Evolutionary conservation across 306 rosid species (phyloP).

Genomic region (Vigna reflexopilosa): DNA sequence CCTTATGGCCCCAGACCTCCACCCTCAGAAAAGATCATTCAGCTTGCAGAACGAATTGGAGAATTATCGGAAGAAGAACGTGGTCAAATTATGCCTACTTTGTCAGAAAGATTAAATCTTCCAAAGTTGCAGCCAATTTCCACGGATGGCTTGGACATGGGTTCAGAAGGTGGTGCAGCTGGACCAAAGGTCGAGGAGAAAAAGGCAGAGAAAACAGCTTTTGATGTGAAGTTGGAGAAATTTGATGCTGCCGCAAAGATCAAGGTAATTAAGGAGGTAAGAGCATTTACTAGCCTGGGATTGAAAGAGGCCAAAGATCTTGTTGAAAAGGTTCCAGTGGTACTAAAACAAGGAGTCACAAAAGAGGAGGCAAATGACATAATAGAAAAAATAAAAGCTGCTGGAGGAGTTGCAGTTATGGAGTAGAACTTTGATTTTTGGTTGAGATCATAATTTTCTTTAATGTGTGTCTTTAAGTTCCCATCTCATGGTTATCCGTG

Average conservation of each 20-base stretch:
- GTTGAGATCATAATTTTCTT: constrained; percentile 35
- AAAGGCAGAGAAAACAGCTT: constrained; percentile 60
- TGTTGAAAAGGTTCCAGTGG: constrained; percentile 57
- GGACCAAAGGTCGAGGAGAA: constrained; percentile 59
- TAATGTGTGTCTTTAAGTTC: constrained; percentile 17
- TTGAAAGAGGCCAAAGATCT: constrained; percentile 67
- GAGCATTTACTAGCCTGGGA: constrained; percentile 58
- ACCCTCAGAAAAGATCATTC: constrained; percentile 55
- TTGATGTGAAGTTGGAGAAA: constrained; percentile 60
- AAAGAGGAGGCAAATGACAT: constrained; percentile 62
- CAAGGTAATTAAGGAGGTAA: constrained; percentile 66
- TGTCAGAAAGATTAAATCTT: constrained; percentile 52
- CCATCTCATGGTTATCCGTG: background rate
- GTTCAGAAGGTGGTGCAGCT: constrained; percentile 39
- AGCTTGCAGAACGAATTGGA: constrained; percentile 56
- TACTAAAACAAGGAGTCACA: constrained; percentile 60
- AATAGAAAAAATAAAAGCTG: constrained; percentile 58
- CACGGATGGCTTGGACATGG: constrained; percentile 60
- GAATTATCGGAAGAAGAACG: constrained; percentile 56
- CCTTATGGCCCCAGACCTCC: constrained; percentile 63
- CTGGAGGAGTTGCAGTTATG: constrained; percentile 62
- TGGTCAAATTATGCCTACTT: constrained; percentile 53
- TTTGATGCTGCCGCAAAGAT: constrained; percentile 60
- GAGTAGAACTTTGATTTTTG: constrained; percentile 47
- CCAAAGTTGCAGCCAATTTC: constrained; percentile 63